Evolutionary conservation across 345 rosid genomes (phyloP).

Genomic region (Mangifera indica): DNA sequence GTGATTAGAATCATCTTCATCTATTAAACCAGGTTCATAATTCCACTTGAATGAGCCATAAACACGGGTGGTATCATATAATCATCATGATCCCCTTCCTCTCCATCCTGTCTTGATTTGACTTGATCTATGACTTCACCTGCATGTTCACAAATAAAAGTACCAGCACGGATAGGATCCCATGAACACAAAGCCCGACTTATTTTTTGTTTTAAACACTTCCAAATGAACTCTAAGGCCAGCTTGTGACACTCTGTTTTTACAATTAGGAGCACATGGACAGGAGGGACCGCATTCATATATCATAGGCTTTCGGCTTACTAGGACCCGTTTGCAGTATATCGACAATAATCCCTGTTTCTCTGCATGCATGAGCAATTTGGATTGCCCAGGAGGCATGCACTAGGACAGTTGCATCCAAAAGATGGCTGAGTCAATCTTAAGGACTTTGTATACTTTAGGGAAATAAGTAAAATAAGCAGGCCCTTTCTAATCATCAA

Average conservation of each 20-base stretch:
- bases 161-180: conserved; percentile 89
- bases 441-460: conserved; percentile 43
- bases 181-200: conserved; percentile 83
- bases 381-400: conserved; percentile 63
- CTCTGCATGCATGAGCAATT: conserved; percentile 67
- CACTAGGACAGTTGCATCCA: conserved; percentile 52
- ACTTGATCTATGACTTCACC: conserved; percentile 67
- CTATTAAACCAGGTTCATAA: conserved; percentile 16
- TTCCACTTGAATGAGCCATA: conserved; percentile 19
- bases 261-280: conserved; percentile 63
- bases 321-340: conserved; percentile 60
- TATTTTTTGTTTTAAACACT: conserved; percentile 61
- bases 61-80: conserved; percentile 51
- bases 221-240: conserved; percentile 53
- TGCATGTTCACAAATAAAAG: conserved; percentile 81
- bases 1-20: conserved; percentile 19
- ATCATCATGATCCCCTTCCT: conserved; percentile 42
- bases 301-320: conserved; percentile 56
- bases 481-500: conserved; percentile 80
- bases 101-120: conserved; percentile 34
- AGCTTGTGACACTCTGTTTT: conserved; percentile 62
- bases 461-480: conserved; percentile 61
- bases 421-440: conserved; percentile 33
- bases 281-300: conserved; percentile 84
- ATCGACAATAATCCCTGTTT: conserved; percentile 67